Evolutionary conservation across 2,329 filamentous ascomycete genomes (phyloP).

Genomic region (Pseudocercospora ulei): DNA sequence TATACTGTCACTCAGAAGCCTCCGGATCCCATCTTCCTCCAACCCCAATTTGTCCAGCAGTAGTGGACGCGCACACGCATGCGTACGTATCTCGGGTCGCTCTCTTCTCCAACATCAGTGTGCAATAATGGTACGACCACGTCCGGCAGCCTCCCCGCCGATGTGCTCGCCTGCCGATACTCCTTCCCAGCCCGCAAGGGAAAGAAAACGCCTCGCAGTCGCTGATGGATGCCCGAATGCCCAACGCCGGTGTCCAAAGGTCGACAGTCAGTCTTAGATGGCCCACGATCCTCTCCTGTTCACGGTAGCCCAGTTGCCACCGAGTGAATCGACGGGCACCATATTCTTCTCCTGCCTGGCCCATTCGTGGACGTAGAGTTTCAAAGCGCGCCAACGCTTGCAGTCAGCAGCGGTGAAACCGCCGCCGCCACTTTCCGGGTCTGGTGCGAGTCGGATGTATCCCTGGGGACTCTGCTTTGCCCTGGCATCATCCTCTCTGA

Average conservation of each 20-base stretch:
- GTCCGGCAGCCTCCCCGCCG: background rate
- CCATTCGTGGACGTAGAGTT: slow-evolving; percentile 80
- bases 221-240: too few relatives aligned
- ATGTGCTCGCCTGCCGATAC: slow-evolving; percentile 2
- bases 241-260: too few relatives aligned
- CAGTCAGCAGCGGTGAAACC: slow-evolving; percentile 45
- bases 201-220: slow-evolving; percentile 5
- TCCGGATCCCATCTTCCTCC: background rate
- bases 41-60: background rate
- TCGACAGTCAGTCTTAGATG: too few relatives aligned
- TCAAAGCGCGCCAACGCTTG: slow-evolving; percentile 73
- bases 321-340: slow-evolving; percentile 31
- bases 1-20: background rate
- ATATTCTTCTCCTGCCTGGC: slow-evolving; percentile 74
- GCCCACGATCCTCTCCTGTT: slow-evolving; percentile 45
- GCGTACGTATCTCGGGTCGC: background rate
- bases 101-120: too few relatives aligned
- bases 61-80: background rate
- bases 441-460: slow-evolving; percentile 54
- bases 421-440: slow-evolving; percentile 43
- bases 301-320: slow-evolving; percentile 37
- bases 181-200: background rate
- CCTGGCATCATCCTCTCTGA: slow-evolving; percentile 60
- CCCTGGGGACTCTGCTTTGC: slow-evolving; percentile 53
- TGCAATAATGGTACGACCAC: too few relatives aligned